Evolutionary conservation across 116 monocot species (phyloP), one percentile per base, ranked within the genome.

Genomic region (Phalaenopsis hybrid): DNA sequence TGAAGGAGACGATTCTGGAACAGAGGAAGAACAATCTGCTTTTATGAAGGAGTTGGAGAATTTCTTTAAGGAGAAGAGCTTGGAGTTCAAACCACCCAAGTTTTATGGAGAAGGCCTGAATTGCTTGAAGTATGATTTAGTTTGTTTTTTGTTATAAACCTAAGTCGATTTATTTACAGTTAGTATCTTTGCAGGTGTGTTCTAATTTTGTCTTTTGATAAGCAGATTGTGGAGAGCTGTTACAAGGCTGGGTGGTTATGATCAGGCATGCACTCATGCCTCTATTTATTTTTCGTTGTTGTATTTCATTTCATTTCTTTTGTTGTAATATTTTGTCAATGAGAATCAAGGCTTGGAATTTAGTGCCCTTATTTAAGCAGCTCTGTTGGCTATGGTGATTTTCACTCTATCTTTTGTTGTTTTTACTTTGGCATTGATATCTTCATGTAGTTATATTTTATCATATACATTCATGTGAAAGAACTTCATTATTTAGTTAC

Each of bases 11-110:
- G 93, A 88, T 78, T 93, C 93, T 67, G 98, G 98, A 13, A 88
- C 86, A 37, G 95, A 98, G 82, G 98, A 98, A 77, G 90, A 90
- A 68, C 98, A 98, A 76, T 79, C 84, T 80, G 92, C 93, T 65
- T 98, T 98, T 84, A 95, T 98, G 93, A 91, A 85, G 80, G 98
- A 92, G 67, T 86, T 98, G 44, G 94, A 98, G 58, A 93, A 72
- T 58, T 98, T 98, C 76, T 84, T 88, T 75, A 90, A 74, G 87
- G 98, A 92, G 81, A 94, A 78, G 80, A 90, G 81, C 68, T 74
- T 94, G 87, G 98, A 98, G 58, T 98, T 95, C 87, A 98, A 98
- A 78, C 92, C 95, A 8, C 98, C 95, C 0, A 98, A 93, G 75
- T 98, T 98, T 50, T 98, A 98, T 82, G 95, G 98, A 2, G 92